Conservation (phyloP, 1,139 yeast genomes). For the Taiozyma onychis region DNA sequence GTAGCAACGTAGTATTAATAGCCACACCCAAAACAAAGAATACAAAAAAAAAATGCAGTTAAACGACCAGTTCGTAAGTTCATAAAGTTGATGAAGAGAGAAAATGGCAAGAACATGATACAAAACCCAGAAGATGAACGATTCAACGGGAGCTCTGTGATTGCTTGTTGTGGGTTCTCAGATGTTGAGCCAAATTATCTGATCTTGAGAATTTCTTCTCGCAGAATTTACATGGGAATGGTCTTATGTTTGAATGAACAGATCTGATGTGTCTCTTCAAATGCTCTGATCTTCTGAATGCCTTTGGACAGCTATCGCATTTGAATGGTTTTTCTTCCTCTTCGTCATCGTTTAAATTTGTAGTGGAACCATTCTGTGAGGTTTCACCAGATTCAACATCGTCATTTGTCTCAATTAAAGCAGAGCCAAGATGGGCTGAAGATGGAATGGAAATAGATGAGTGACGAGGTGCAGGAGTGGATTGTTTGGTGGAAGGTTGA, state of each 20-base stretch:
- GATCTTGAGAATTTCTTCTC: constrained; percentile 72
- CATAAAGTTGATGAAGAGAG: not conserved
- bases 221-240: constrained; percentile 66
- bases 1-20: not conserved
- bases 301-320: constrained; percentile 32
- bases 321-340: constrained; percentile 33
- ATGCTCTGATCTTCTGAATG: constrained; percentile 74
- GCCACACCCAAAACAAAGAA: not conserved
- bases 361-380: not conserved
- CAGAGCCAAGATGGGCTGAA: not conserved
- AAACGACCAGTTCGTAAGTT: not conserved
- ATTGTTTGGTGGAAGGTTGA: not conserved
- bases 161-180: constrained; percentile 51
- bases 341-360: constrained; percentile 8
- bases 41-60: not conserved
- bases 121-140: not conserved
- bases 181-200: constrained; percentile 74
- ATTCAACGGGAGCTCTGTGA: not conserved
- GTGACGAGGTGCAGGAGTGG: not conserved
- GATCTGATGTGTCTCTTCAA: constrained; percentile 73
- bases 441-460: not conserved
- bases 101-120: not conserved
- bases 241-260: constrained; percentile 59
- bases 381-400: not conserved
- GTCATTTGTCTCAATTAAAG: not conserved